Evolutionary conservation across 148 eudicot species (phyloP).

Genomic region (Rhododendron molle): DNA sequence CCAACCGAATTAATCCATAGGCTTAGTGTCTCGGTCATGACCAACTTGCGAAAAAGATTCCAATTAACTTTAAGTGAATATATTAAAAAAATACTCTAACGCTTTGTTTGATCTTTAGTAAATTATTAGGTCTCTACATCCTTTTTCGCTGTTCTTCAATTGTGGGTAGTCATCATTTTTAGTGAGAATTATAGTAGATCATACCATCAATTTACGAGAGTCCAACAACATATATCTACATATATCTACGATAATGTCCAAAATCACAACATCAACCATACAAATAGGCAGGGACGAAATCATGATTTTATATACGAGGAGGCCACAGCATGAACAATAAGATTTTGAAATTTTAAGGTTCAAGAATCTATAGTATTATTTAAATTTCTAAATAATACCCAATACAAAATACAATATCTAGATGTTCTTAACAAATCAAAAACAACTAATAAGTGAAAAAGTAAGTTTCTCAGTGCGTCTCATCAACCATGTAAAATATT

Average conservation of each 20-base stretch:
- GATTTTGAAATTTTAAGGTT: too few species aligned
- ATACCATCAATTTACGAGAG: neutral
- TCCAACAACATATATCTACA: neutral
- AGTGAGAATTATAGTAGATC: neutral
- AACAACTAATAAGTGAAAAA: too few species aligned
- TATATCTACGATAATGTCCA: neutral
- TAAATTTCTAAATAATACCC: too few species aligned
- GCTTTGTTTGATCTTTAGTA: neutral
- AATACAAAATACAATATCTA: neutral
- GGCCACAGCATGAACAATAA: too few species aligned
- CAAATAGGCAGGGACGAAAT: neutral
- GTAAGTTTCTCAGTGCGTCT: too few species aligned
- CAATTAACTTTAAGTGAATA: neutral
- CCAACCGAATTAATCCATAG: too few species aligned
- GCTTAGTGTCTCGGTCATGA: neutral
- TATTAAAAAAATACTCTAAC: neutral
- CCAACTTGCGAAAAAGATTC: slow-evolving; percentile 9
- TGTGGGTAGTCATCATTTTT: neutral
- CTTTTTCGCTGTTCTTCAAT: neutral
- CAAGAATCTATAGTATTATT: neutral
- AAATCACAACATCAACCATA: neutral
- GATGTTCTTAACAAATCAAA: too few species aligned
- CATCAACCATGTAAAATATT: too few species aligned
- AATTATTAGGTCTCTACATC: neutral
- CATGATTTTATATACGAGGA: too few species aligned